Evolutionary conservation across 805 yeast species (phyloP).

Genomic region (Blastobotrys terrestris): DNA sequence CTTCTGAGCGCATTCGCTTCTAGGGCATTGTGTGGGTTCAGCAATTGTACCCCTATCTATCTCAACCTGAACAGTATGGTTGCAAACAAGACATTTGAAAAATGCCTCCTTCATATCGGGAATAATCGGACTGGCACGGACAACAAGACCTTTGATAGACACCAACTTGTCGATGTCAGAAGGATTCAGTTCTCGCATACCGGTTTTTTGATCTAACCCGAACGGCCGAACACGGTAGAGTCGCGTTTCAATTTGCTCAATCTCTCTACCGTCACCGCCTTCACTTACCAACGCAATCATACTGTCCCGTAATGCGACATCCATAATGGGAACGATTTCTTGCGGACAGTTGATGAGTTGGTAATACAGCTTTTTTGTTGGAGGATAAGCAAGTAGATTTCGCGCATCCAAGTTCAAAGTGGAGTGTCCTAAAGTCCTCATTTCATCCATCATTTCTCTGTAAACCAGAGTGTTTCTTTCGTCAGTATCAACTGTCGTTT

Average conservation of each 20-base stretch:
- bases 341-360: slow-evolving; percentile 91
- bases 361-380: slow-evolving; percentile 71
- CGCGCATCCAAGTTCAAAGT: slow-evolving; percentile 80
- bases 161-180: slow-evolving; percentile 91
- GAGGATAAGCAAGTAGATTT: slow-evolving; percentile 68
- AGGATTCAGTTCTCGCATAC: slow-evolving; percentile 91
- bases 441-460: slow-evolving; percentile 61
- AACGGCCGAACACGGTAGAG: slow-evolving; percentile 86
- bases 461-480: slow-evolving; percentile 48
- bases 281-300: slow-evolving; percentile 47
- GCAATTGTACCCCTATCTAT: slow-evolving; percentile 91
- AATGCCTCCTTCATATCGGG: slow-evolving; percentile 98
- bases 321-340: slow-evolving; percentile 96
- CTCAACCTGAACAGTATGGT: slow-evolving; percentile 84
- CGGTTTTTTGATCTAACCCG: slow-evolving; percentile 60
- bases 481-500: slow-evolving; percentile 49
- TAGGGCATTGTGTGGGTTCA: slow-evolving; percentile 91
- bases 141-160: slow-evolving; percentile 81
- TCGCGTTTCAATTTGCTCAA: slow-evolving; percentile 71
- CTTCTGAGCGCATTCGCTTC: slow-evolving; percentile 71
- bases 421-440: slow-evolving; percentile 73
- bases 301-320: slow-evolving; percentile 87
- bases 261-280: slow-evolving; percentile 29
- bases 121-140: slow-evolving; percentile 82
- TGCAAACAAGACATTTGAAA: slow-evolving; percentile 91